Conservation (phyloP, 495 filamentous ascomycete species). For the Cercophora sp. region DNA sequence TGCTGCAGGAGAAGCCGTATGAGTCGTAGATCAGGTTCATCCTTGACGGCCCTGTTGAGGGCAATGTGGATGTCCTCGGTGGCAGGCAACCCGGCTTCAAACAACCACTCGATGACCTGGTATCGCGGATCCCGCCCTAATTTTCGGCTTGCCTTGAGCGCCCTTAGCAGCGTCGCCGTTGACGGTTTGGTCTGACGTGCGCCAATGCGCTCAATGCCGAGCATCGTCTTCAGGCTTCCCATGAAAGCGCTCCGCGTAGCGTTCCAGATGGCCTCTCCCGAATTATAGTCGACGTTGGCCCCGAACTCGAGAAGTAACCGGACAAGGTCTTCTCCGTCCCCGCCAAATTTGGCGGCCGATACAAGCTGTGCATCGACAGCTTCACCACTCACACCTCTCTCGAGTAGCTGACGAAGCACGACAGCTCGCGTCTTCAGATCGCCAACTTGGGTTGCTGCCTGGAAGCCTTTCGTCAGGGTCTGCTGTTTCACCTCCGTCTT, state of each 20-base stretch:
- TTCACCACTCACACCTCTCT: slow-evolving; percentile 38
- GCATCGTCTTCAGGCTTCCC: slow-evolving; percentile 40
- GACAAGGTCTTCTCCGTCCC: slow-evolving; percentile 39
- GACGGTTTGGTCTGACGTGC: slow-evolving; percentile 33
- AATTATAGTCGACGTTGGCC: slow-evolving; percentile 40
- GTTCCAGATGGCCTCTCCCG: slow-evolving; percentile 47
- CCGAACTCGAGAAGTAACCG: slow-evolving; percentile 40
- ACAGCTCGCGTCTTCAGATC: slow-evolving; percentile 36
- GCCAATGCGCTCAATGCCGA: slow-evolving; percentile 37
- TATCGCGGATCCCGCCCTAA: slow-evolving; percentile 38
- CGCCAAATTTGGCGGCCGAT: slow-evolving; percentile 40
- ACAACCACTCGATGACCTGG: slow-evolving; percentile 41
- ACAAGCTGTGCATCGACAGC: slow-evolving; percentile 43
- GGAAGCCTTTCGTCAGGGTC: slow-evolving; percentile 39
- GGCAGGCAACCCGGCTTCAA: slow-evolving; percentile 37
- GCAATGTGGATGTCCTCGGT: slow-evolving; percentile 38
- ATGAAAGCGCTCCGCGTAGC: slow-evolving; percentile 40
- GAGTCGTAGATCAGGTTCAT: slow-evolving; percentile 40
- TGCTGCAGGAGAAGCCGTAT: slow-evolving; percentile 37
- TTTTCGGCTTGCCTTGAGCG: slow-evolving; percentile 43
- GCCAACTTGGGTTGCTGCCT: slow-evolving; percentile 39
- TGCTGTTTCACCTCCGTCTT: slow-evolving; percentile 26
- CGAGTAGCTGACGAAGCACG: slow-evolving; percentile 40
- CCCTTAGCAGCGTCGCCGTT: slow-evolving; percentile 33
- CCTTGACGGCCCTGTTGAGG: slow-evolving; percentile 40